A percentile compares a stretch with the other conserved stretches of the same genome.
These are phyloP conservation scores for Wickerhamomyces hampshirensis DNA, from an alignment of 805 yeast species.

Conservation along the genomic window DNA sequence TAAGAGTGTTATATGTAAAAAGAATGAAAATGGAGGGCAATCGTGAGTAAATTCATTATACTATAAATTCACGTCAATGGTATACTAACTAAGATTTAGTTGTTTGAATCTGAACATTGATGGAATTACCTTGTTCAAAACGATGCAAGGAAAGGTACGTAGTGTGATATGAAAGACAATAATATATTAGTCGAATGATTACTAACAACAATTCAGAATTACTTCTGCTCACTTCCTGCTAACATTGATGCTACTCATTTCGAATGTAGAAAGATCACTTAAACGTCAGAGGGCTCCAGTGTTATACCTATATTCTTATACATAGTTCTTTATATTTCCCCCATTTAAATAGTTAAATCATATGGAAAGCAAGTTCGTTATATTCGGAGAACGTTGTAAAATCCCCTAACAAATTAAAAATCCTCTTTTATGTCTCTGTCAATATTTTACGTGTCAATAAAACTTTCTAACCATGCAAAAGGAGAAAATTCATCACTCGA, in stretches of 20 bases:
- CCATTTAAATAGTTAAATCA: no score
- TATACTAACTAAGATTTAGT: slow-evolving; percentile 20
- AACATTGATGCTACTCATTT: slow-evolving; percentile 46
- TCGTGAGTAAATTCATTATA: slow-evolving; percentile 20
- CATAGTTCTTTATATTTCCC: no score
- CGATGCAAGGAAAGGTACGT: slow-evolving; percentile 39
- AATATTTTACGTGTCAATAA: slow-evolving; percentile 1
- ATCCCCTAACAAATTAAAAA: slow-evolving; percentile 3
- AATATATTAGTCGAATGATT: neutral
- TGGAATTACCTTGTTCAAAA: slow-evolving; percentile 39
- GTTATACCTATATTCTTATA: no score
- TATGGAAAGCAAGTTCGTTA: no score
- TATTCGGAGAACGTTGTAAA: slow-evolving; percentile 9
- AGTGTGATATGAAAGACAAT: neutral
- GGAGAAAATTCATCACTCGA: no score
- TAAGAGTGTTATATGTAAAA: slow-evolving; percentile 43
- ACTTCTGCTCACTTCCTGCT: slow-evolving; percentile 46
- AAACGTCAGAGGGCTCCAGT: neutral
- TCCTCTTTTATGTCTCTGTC: neutral
- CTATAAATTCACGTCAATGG: no score
- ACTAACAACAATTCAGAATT: slow-evolving; percentile 26
- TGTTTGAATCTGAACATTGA: slow-evolving; percentile 39
- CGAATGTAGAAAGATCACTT: slow-evolving; percentile 41
- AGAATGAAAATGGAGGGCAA: slow-evolving; percentile 38
- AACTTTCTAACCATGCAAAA: no score